phyloP scores from a whole-genome alignment of 306 rosid genomes.

The Trifolium pratense region DNA sequence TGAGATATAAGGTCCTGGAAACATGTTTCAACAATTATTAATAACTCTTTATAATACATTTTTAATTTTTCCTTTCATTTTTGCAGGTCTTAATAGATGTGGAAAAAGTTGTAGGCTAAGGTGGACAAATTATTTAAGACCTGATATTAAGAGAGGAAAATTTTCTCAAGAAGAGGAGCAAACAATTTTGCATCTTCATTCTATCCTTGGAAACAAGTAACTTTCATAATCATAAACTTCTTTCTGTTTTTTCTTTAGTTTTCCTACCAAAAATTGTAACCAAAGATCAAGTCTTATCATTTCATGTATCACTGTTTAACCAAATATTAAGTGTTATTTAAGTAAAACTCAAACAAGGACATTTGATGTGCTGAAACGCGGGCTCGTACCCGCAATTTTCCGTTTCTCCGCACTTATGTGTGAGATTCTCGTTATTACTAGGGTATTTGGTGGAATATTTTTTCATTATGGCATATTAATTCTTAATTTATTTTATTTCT shows the following conservation, averaged over 20 bases:
- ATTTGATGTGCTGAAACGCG: too few relatives aligned
- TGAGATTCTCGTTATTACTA: too few relatives aligned
- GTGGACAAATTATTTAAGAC: constrained; percentile 91
- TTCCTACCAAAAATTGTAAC: neutral
- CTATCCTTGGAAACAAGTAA: constrained; percentile 90
- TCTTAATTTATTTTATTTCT: neutral
- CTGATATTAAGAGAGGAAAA: constrained; percentile 87
- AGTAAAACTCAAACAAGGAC: too few relatives aligned
- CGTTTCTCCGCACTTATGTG: too few relatives aligned
- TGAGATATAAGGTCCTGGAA: too few relatives aligned
- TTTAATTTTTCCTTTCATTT: neutral
- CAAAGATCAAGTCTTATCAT: neutral
- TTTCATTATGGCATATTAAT: too few relatives aligned
- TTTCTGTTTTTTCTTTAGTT: neutral
- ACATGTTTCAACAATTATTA: too few relatives aligned
- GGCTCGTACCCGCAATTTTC: too few relatives aligned
- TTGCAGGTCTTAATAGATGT: constrained; percentile 81
- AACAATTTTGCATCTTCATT: constrained; percentile 84
- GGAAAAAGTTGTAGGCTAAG: constrained; percentile 91
- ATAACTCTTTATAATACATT: neutral
- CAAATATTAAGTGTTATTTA: too few relatives aligned
- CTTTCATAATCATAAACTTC: neutral
- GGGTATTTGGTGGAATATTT: too few relatives aligned
- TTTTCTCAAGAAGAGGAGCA: constrained; percentile 87
- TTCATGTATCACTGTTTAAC: neutral